Base-by-base conservation (phyloP, 2,329 filamentous ascomycete species). In the Chrysoporthe deuterocubensis region DNA sequence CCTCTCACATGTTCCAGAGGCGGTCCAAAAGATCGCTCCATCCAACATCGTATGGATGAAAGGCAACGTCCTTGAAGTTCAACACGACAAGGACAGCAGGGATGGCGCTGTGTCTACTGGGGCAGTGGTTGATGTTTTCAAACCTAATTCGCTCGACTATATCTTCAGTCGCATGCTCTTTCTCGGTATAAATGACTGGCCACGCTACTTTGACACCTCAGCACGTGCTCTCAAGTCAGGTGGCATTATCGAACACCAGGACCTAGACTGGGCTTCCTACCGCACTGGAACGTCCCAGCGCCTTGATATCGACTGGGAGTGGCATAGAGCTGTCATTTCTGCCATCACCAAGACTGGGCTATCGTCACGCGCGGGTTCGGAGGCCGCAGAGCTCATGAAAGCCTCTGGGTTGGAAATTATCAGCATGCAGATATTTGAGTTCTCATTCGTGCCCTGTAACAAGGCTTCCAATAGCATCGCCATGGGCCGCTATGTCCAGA, bases 91-190 rank as follows among this genome's bases (percentile, higher is more conserved):
- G 11, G 52, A 26, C 26, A 6, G 13, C 4, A 13, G 26, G 1
- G 6, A n/a, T 16, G 26, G 5, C 1, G 11, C 52, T 26, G 18
- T n/a, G n/a, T 32, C 52, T n/a, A 56, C 18, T 26, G 26, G 26
- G 26, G 11, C 52, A 21, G 52, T 26, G 11, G 2, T 13, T 56
- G n/a, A 56, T 21, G 14, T 56, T n/a, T 56, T 56, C 52, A 32
- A 21, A 6, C n/a, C n/a, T 6, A n/a, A n/a, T n/a, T 26, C n/a
- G 11, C 52, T 56, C n/a, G 26, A 56, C 52, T 56, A 56, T n/a
- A 14, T 56, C 18, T 56, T 56, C 26, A 13, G 52, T n/a, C 52
- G 18, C 26, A 56, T 56, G 52, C 52, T 56, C n/a, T 56, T 56
- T n/a, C 52, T 56, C 11, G 52, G 52, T 6, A 14, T 56, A 9